Conservation (phyloP, 768 basidiomycete genomes). For the Mycena belliarum region DNA sequence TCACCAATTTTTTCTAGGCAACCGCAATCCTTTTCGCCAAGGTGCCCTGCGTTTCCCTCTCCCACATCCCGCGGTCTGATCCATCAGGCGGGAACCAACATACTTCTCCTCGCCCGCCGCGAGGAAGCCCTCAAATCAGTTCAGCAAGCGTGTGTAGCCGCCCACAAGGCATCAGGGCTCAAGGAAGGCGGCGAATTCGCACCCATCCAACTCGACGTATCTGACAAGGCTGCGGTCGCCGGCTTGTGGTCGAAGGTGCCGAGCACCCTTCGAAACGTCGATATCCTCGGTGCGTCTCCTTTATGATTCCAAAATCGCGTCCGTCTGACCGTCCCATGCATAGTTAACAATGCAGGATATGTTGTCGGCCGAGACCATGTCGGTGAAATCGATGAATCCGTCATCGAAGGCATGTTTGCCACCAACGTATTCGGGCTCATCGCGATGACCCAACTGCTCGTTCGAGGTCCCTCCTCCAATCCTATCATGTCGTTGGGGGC, state of each 20-base stretch:
- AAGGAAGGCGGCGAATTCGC: constrained; percentile 79
- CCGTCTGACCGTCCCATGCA: constrained; percentile 9
- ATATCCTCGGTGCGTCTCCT: constrained; percentile 70
- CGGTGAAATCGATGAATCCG: constrained; percentile 74
- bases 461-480: constrained; percentile 50
- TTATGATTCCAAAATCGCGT: background rate
- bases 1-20: constrained; percentile 48
- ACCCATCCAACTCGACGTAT: constrained; percentile 74
- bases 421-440: constrained; percentile 87
- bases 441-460: constrained; percentile 72
- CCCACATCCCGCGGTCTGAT: background rate
- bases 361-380: constrained; percentile 87
- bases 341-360: constrained; percentile 78
- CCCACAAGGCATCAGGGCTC: constrained; percentile 72
- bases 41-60: constrained; percentile 38
- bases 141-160: constrained; percentile 61
- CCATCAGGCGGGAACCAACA: constrained; percentile 79
- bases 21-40: constrained; percentile 89
- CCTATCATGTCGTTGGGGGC: background rate
- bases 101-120: constrained; percentile 83
- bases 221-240: constrained; percentile 72
- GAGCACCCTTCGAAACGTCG: constrained; percentile 66
- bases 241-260: constrained; percentile 73
- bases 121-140: constrained; percentile 72
- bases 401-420: constrained; percentile 82